These are phyloP conservation scores for Xylaria bambusicola DNA, from an alignment of 495 filamentous ascomycete species.

Conservation along the genomic window DNA sequence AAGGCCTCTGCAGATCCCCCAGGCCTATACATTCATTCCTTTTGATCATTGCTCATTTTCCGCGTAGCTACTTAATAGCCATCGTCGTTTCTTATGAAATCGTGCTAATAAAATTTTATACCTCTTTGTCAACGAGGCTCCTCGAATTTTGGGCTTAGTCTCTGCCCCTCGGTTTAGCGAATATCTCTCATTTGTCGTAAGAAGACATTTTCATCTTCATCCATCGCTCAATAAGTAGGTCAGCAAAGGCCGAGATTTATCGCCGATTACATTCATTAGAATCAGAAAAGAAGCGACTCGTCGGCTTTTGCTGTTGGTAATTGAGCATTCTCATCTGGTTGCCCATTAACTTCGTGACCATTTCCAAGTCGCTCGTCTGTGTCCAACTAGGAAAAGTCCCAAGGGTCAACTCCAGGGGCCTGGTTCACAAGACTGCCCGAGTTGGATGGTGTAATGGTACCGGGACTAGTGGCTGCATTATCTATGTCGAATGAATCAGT, in stretches of 20 bases:
- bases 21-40: not conserved
- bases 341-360: not conserved
- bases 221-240: not conserved
- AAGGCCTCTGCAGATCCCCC: not conserved
- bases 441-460: not conserved
- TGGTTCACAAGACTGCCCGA: slow-evolving; percentile 10
- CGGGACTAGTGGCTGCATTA: not conserved
- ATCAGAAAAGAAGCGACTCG: not conserved
- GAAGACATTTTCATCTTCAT: not conserved
- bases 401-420: not conserved
- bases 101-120: not conserved
- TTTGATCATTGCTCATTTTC: not conserved
- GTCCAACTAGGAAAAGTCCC: slow-evolving; percentile 16
- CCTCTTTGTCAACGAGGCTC: not conserved
- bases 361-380: not conserved
- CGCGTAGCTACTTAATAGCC: slow-evolving; percentile 2
- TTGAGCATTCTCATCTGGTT: not conserved
- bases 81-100: not conserved
- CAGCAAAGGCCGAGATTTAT: not conserved
- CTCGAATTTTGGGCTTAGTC: too few species aligned
- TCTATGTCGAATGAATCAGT: not conserved
- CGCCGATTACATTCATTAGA: not conserved
- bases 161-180: too few species aligned
- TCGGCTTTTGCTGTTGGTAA: slow-evolving; percentile 1
- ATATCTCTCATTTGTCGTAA: too few species aligned